Evolutionary conservation across 2,329 filamentous ascomycete species (phyloP).

Genomic region (Arachnomyces sp.): DNA sequence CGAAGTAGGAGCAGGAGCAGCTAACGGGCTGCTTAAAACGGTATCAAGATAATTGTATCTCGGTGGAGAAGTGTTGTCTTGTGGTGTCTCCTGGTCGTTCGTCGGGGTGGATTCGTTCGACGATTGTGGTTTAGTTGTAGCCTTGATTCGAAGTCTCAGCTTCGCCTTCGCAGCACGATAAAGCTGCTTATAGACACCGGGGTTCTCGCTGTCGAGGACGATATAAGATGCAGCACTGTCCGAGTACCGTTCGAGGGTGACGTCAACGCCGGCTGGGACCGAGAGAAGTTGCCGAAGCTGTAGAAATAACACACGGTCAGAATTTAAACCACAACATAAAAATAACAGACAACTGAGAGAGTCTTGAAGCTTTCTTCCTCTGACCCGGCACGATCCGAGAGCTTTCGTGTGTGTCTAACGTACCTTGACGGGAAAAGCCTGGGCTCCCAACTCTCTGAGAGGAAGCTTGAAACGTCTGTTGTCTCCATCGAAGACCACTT

Average conservation of each 20-base stretch:
- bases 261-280: conserved; percentile 54
- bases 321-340: conserved; percentile 7
- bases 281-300: conserved; percentile 64
- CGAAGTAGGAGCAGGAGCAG: no score
- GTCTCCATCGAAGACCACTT: conserved; percentile 68
- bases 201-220: conserved; percentile 67
- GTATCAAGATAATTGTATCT: conserved; percentile 37
- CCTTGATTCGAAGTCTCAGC: conserved; percentile 86
- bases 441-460: conserved; percentile 70
- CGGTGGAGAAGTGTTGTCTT: conserved; percentile 16
- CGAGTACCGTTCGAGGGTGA: conserved; percentile 84
- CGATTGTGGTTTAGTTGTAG: conserved; percentile 41
- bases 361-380: neutral
- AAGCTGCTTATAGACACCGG: conserved; percentile 88
- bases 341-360: conserved; percentile 2
- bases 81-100: conserved; percentile 11
- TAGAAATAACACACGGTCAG: conserved; percentile 18
- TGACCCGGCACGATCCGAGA: neutral
- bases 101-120: conserved; percentile 7
- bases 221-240: conserved; percentile 82
- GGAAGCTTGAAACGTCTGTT: conserved; percentile 83
- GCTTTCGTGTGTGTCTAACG: conserved; percentile 29
- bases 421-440: conserved; percentile 76
- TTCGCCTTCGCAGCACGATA: conserved; percentile 96
- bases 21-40: conserved; percentile 21